Base-by-base conservation (phyloP, 805 yeast genomes). In the Yamadazyma sp. region DNA sequence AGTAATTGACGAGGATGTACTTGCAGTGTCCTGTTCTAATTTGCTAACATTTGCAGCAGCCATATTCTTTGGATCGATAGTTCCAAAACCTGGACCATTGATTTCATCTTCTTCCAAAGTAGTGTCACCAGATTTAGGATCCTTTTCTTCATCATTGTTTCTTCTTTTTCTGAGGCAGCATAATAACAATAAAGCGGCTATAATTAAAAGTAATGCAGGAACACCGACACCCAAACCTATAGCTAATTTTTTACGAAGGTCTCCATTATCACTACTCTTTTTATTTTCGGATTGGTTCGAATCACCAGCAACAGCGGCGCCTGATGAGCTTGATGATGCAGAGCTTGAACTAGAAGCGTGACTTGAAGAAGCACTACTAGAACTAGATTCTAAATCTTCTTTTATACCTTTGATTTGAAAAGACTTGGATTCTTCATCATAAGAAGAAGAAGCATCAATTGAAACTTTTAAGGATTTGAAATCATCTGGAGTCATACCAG, bases 161-260 rank as follows among this genome's bases (percentile, higher is more conserved):
- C 42, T 62, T 51, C 45, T 60, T 52, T 55, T 68, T 43, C 47
- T 65, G 73, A 71, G 78, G 49, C 86, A 76, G 44, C 63, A 61
- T 47, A 73, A 66, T 42, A 82, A 62, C 4, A 86, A 32, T 1
- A 74, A 33, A 0, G 65, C 67, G 0, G 76, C 70, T 2, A 78
- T 45, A 7, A 79, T 48, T 0, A 84, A 48, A 2, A 72, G 71
- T 3, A 76, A 60, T 0, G 73, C 53, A 1, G 96, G 95, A 30
- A 93, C 71, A 2, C 82, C 86, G n/a, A 85, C 89, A 36, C 96
- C 97, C 40, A 89, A 73, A 1, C 89, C 95, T 52, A 91, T 84
- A 0, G 95, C 96, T n/a, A 86, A 65, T 2, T 75, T 73, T 45
- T 75, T 81, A 34, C 65, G 35, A 6, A 27, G 7, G 13, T 36